Conservation (phyloP, 441 rosid species). For the Corymbia citriodora region DNA sequence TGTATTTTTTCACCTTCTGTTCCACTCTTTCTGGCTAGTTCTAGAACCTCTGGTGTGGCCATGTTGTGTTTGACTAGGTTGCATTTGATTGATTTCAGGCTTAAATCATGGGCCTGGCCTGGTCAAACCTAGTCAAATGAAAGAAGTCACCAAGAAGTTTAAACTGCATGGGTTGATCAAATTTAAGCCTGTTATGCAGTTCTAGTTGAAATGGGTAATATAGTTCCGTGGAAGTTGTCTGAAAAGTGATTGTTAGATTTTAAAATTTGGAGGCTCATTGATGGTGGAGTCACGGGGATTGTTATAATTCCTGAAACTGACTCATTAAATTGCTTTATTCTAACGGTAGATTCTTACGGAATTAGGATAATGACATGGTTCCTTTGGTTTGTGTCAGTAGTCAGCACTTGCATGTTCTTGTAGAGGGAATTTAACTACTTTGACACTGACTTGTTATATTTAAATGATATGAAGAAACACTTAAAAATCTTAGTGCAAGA, state of each 20-base stretch:
- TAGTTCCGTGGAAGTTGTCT: neutral
- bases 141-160: neutral
- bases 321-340: neutral
- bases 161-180: neutral
- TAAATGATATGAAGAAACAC: neutral
- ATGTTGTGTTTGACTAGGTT: neutral
- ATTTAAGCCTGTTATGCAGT: neutral
- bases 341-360: neutral
- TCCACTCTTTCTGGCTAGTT: neutral
- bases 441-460: neutral
- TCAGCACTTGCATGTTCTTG: neutral
- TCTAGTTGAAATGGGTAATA: neutral
- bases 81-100: neutral
- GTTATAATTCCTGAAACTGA: neutral
- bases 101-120: neutral
- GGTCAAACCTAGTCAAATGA: neutral
- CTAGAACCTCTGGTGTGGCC: neutral
- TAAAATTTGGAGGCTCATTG: neutral
- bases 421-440: neutral
- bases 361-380: neutral
- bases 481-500: neutral
- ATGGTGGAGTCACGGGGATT: neutral
- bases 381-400: neutral
- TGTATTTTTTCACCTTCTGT: neutral
- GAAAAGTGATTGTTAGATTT: neutral